Conservation (phyloP, 2,329 filamentous ascomycete species). For the Scytalidium lignicola region DNA sequence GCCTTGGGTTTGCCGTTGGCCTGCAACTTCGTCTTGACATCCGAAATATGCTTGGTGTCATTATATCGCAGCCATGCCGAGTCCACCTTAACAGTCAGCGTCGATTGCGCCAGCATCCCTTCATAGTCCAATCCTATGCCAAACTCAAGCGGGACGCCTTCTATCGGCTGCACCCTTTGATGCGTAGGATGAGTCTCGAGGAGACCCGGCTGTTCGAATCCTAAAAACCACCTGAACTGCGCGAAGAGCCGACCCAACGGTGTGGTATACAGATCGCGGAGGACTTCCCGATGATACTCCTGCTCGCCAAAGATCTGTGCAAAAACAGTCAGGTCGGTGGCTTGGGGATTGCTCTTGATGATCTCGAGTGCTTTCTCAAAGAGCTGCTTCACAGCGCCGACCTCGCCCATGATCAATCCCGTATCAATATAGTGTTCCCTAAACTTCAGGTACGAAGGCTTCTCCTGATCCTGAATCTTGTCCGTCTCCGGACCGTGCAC, state of each 20-base stretch:
- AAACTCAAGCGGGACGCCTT: slow-evolving; percentile 4
- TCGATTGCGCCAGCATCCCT: slow-evolving; percentile 5
- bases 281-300: neutral
- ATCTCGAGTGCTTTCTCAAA: neutral
- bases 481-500: neutral
- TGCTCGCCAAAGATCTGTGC: neutral
- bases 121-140: slow-evolving; percentile 12
- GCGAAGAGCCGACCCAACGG: slow-evolving; percentile 5
- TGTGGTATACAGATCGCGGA: slow-evolving; percentile 3
- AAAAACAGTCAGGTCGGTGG: neutral
- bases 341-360: neutral
- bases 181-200: neutral
- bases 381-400: neutral
- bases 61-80: slow-evolving; percentile 5
- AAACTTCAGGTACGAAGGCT: slow-evolving; percentile 3
- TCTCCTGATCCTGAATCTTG: too few relatives aligned
- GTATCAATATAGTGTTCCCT: slow-evolving; percentile 12
- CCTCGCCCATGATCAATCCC: slow-evolving; percentile 12
- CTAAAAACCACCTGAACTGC: neutral
- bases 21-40: neutral
- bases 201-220: neutral
- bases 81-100: slow-evolving; percentile 5
- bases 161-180: neutral
- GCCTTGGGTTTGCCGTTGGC: neutral
- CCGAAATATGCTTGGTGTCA: neutral